Percentiles rank a stretch among this genome's conserved stretches.
phyloP scores from a whole-genome alignment of 148 eudicot species.

The Nepenthes gracilis region DNA sequence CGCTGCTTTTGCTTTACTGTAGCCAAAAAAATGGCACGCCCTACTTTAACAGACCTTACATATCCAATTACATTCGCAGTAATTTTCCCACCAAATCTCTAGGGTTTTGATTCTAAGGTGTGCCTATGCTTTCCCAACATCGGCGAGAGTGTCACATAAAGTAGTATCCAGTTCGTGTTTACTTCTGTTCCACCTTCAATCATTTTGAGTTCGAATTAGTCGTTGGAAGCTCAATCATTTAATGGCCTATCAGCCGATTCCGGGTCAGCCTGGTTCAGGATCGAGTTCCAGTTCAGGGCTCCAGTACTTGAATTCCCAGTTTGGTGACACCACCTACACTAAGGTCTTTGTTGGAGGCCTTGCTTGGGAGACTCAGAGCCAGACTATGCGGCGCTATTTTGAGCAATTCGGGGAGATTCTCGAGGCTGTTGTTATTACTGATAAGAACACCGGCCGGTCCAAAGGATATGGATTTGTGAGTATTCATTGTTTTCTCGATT shows the following conservation, averaged over 20 bases:
- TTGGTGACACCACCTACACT: slow-evolving; percentile 83
- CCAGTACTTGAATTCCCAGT: slow-evolving; percentile 45
- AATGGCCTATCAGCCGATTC: slow-evolving; percentile 53
- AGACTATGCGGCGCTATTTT: slow-evolving; percentile 58
- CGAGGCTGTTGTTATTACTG: slow-evolving; percentile 94
- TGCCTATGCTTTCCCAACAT: too few relatives aligned
- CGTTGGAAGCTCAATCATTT: not conserved
- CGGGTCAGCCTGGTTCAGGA: slow-evolving; percentile 48
- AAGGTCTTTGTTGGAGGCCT: slow-evolving; percentile 94
- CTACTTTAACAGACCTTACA: too few relatives aligned
- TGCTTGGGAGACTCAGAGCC: slow-evolving; percentile 97
- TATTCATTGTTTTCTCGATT: slow-evolving; percentile 8
- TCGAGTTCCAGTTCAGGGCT: slow-evolving; percentile 52
- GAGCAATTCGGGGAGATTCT: slow-evolving; percentile 93
- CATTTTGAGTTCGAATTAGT: too few relatives aligned
- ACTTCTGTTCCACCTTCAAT: too few relatives aligned
- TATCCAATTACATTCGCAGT: too few relatives aligned
- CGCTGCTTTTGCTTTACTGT: too few relatives aligned
- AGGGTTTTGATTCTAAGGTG: too few relatives aligned
- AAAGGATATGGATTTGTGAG: slow-evolving; percentile 99
- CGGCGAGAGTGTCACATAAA: too few relatives aligned
- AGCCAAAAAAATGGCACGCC: too few relatives aligned
- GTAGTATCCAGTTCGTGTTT: too few relatives aligned
- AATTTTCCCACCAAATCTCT: too few relatives aligned
- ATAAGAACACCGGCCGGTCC: slow-evolving; percentile 89